Conservation (phyloP, 345 rosid species). For the Bretschneidera sinensis region DNA sequence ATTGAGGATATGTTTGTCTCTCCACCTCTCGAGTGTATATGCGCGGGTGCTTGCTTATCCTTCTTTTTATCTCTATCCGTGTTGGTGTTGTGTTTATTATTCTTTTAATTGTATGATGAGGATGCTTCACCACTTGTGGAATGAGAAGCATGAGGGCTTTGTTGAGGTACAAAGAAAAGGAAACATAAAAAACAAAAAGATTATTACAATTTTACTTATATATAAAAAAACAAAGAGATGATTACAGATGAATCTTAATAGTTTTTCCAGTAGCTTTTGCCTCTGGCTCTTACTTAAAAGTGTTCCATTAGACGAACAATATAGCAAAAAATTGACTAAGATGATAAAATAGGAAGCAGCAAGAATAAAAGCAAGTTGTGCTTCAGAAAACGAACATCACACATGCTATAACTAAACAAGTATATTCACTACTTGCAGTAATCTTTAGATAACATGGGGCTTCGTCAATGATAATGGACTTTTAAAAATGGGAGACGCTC, state of each 20-base stretch:
- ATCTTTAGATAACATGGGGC: not conserved
- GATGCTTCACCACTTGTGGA: not conserved
- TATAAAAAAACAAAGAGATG: too few species aligned
- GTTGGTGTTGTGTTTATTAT: not conserved
- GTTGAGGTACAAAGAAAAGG: not conserved
- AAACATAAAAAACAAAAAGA: not conserved
- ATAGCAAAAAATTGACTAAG: not conserved
- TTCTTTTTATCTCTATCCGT: not conserved
- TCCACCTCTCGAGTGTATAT: not conserved
- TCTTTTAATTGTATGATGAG: not conserved
- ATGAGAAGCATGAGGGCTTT: not conserved
- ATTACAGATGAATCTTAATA: too few species aligned
- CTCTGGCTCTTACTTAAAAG: too few species aligned
- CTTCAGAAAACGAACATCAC: too few species aligned
- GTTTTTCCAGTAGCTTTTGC: too few species aligned
- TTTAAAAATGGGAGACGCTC: too few species aligned
- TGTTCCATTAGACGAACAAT: too few species aligned
- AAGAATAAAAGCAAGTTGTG: not conserved
- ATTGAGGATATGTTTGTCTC: not conserved
- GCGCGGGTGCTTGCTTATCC: not conserved
- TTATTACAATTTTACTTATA: too few species aligned
- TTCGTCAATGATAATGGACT: too few species aligned
- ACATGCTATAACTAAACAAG: too few species aligned
- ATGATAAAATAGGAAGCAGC: not conserved
- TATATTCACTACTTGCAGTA: too few species aligned